Conservation (phyloP, 2,329 filamentous ascomycete species). For the Talaromyces islandicus region DNA sequence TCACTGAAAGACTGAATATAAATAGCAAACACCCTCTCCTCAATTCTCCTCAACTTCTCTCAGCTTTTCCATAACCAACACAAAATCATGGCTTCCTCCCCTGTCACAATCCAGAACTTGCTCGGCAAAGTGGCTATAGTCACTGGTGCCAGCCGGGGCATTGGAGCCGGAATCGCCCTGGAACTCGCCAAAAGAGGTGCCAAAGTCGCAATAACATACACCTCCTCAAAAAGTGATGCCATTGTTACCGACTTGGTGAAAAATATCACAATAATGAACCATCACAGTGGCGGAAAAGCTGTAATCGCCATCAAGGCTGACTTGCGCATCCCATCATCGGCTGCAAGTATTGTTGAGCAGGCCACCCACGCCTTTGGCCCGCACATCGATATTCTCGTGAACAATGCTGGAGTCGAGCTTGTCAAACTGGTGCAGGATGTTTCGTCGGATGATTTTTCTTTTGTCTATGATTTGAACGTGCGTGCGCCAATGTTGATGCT, state of each 20-base stretch:
- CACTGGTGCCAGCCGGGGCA: conserved; percentile 46
- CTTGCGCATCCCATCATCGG: not conserved
- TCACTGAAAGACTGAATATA: not conserved
- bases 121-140: conserved; percentile 40
- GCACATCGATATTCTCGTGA: conserved; percentile 17
- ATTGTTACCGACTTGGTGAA: conserved; percentile 20
- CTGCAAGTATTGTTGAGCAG: not conserved
- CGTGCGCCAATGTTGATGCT: conserved; percentile 50
- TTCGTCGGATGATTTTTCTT: conserved; percentile 46
- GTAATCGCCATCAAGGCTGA: conserved; percentile 1
- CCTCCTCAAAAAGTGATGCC: conserved; percentile 31
- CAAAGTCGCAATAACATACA: conserved; percentile 40
- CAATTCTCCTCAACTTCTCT: not conserved
- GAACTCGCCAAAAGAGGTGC: conserved; percentile 45
- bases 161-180: conserved; percentile 44
- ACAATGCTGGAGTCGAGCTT: conserved; percentile 35
- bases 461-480: conserved; percentile 54
- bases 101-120: not conserved
- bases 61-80: not conserved
- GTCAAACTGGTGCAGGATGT: conserved; percentile 35
- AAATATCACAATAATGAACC: not conserved
- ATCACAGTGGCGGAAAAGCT: not conserved
- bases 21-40: not conserved
- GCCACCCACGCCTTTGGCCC: not conserved
- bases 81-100: not conserved